Conservation (phyloP, 139 green algal genomes). For the Zygnema cylindricum region DNA sequence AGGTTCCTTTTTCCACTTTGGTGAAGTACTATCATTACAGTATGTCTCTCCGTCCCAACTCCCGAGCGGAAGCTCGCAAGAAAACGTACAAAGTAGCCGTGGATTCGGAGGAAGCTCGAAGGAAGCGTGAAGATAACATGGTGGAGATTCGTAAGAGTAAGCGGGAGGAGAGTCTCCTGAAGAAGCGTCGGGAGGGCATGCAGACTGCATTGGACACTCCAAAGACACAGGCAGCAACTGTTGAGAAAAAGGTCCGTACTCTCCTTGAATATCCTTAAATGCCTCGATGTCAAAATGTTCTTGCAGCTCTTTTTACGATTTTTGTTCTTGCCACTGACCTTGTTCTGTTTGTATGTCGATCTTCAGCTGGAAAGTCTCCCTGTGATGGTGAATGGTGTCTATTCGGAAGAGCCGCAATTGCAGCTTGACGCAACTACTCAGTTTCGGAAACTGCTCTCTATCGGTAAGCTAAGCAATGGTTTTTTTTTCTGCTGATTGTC, state of each 20-base stretch:
- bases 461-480: conserved; percentile 72
- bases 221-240: conserved; percentile 41
- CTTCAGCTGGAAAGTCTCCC: conserved; percentile 87
- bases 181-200: conserved; percentile 82
- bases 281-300: conserved; percentile 18
- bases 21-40: too few relatives aligned
- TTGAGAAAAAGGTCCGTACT: conserved; percentile 57
- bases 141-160: conserved; percentile 96
- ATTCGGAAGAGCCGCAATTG: conserved; percentile 76
- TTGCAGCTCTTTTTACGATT: neutral
- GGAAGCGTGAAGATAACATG: conserved; percentile 97
- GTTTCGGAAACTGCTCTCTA: conserved; percentile 98
- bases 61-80: conserved; percentile 56
- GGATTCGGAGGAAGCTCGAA: conserved; percentile 88
- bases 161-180: conserved; percentile 96
- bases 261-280: conserved; percentile 5
- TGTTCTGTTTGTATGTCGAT: neutral
- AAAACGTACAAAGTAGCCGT: conserved; percentile 88
- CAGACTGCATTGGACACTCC: conserved; percentile 31
- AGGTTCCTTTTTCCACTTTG: too few relatives aligned
- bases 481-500: conserved; percentile 19
- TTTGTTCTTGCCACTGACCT: conserved; percentile 7
- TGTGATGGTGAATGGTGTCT: conserved; percentile 91
- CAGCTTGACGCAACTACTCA: conserved; percentile 95
- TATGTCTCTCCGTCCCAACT: conserved; percentile 60